These are phyloP conservation scores for Rutstroemia sp. DNA, from an alignment of 2,329 filamentous ascomycete species.

Conservation along the genomic window DNA sequence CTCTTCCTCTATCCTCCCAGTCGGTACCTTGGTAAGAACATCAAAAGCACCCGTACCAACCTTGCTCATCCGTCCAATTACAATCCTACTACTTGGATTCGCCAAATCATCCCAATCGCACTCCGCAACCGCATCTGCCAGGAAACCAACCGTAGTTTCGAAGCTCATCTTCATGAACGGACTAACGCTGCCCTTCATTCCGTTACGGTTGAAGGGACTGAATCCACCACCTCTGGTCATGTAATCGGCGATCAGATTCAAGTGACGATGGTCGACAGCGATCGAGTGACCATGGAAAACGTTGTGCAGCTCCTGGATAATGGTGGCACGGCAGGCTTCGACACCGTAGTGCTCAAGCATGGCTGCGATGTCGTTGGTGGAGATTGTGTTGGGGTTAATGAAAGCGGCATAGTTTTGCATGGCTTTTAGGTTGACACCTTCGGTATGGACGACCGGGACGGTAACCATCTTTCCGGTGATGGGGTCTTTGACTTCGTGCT, in stretches of 20 bases:
- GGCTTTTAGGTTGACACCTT: constrained; percentile 79
- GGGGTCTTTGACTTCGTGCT: constrained; percentile 46
- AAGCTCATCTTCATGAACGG: constrained; percentile 99
- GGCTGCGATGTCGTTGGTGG: constrained; percentile 87
- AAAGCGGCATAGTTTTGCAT: constrained; percentile 85
- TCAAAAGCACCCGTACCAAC: constrained; percentile 92
- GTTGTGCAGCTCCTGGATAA: constrained; percentile 74
- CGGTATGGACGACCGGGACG: constrained; percentile 61
- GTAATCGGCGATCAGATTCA: constrained; percentile 92
- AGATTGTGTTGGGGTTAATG: constrained; percentile 78
- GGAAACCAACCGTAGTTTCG: constrained; percentile 90
- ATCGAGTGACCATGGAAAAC: constrained; percentile 93
- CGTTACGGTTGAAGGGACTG: constrained; percentile 86
- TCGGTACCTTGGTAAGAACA: constrained; percentile 57
- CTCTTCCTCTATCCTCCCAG: constrained; percentile 9
- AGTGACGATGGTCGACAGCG: constrained; percentile 80
- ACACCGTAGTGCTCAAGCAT: constrained; percentile 85
- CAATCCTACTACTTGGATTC: constrained; percentile 80
- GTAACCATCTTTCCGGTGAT: constrained; percentile 41
- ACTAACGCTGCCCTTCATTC: constrained; percentile 74
- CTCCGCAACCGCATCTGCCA: constrained; percentile 86
- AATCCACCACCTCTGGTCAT: constrained; percentile 95
- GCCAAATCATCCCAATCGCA: constrained; percentile 84
- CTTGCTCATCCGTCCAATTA: constrained; percentile 73
- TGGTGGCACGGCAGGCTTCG: constrained; percentile 81